Conservation (phyloP, 2,329 filamentous ascomycete species). For the Clonostachys rosea region DNA sequence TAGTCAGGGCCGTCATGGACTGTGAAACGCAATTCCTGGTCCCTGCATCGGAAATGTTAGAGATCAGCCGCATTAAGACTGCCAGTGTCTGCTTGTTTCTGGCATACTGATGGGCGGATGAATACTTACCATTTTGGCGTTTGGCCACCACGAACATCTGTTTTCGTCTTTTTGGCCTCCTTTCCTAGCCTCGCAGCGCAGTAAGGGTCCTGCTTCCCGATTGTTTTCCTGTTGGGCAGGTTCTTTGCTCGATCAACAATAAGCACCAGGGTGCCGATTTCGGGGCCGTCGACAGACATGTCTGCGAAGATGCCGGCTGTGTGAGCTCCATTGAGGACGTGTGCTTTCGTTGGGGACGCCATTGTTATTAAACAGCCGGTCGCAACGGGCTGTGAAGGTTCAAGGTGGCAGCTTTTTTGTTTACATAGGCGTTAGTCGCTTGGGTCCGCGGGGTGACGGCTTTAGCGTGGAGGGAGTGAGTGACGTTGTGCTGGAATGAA, state of each 20-base stretch:
- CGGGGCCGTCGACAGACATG: conserved; percentile 86
- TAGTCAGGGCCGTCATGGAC: conserved; percentile 97
- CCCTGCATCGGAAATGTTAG: conserved; percentile 54
- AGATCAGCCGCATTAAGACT: not conserved
- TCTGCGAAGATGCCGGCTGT: conserved; percentile 92
- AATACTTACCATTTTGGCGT: conserved; percentile 80
- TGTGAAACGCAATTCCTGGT: conserved; percentile 92
- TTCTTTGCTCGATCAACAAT: conserved; percentile 96
- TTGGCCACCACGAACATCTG: conserved; percentile 89
- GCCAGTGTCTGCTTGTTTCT: too few relatives aligned
- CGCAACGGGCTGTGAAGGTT: not conserved
- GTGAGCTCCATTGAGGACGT: conserved; percentile 62
- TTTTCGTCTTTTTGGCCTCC: conserved; percentile 95
- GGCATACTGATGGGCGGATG: not conserved
- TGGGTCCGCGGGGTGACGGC: not conserved
- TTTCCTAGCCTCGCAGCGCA: conserved; percentile 92
- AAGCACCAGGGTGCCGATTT: conserved; percentile 88
- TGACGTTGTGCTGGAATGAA: not conserved
- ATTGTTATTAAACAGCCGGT: conserved; percentile 24
- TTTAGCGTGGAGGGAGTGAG: not conserved
- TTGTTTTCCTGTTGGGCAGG: conserved; percentile 90
- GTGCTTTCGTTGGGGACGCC: conserved; percentile 47
- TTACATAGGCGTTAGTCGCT: conserved; percentile 7
- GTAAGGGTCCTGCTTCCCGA: conserved; percentile 98
- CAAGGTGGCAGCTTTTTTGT: conserved; percentile 1